Evolutionary conservation across 192 early-diverging fungal species (phyloP), one percentile per base, ranked within the genome.

Genomic region (Dimargaris verticillata): DNA sequence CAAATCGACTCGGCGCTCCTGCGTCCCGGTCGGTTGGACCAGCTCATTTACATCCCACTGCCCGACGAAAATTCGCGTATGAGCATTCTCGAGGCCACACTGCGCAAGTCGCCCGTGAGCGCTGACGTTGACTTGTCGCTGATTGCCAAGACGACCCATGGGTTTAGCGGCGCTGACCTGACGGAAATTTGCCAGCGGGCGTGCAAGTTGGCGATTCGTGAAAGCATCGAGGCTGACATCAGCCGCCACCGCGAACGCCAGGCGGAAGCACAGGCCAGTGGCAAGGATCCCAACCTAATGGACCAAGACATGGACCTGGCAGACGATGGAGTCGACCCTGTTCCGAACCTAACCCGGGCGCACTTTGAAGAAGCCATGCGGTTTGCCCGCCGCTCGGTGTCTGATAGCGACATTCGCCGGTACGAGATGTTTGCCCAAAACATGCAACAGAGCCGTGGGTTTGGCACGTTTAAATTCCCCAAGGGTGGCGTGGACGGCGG

Each of bases 341-440:
- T 95, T 17, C 90, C 95, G 6, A 84, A 91, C 67, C 88, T 98
- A 67, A 95, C 95, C 38, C 71, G 78, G 38, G 85, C 79, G n/a
- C 93, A 98, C 77, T 98, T 98, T 77, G 95, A 98, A 68, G 93
- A 96, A 76, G 95, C 95, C 53, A 98, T 98, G 95, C 82, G 81
- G 78, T 95, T 78, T 76, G 95, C 95, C 28, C 87, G 95, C 58
- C 86, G 95, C 61, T 92, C 88, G 14, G 95, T 98, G 11, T 86
- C 83, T 59, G 92, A 96, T 69, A 90, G 85, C 64, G 95, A 98
- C 64, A 93, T 97, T 63, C 92, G 92, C 69, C 91, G 87, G 75
- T 98, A 98, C 74, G 93, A 98, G 79, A 93, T 95, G 89, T 98
- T 98, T 84, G 87, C 95, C 18, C 92, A 93, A 69, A 98, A 93